Base-by-base conservation (phyloP, 768 basidiomycete species). In the Kwoniella dejecticola region DNA sequence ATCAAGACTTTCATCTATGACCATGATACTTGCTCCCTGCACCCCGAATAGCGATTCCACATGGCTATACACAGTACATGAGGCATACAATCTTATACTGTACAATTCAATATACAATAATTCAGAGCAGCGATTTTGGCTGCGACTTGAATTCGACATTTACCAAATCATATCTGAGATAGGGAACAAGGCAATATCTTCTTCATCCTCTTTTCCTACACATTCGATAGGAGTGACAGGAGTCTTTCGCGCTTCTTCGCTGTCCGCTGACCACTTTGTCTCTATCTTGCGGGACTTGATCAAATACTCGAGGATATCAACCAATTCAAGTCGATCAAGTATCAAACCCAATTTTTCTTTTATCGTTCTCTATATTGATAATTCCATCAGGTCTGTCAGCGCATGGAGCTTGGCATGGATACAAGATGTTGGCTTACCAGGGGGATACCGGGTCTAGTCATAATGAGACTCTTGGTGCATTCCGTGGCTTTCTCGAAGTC, bases 351-450 rank as follows among this genome's bases (percentile, higher is more conserved):
- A 21, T 15, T 26, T 57, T 1, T 47, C 21, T 30, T 71, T 66
- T 11, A 78, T 41, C 10, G 26, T 40, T 19, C n/a, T 27, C 73
- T 72, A 52, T 26, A 36, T 7, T 15, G 15, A 36, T 7, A 36
- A 36, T n/a, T n/a, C n/a, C n/a, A n/a, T 36, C 33, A 36, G 33
- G 15, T 15, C 15, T 36, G 31, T 21, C 33, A 38, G 53, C 40
- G 21, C 15, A 55, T 7, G 21, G 2, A 21, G 1, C 24, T 12
- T 17, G n/a, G n/a, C n/a, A n/a, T n/a, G n/a, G n/a, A n/a, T n/a
- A n/a, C n/a, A n/a, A n/a, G n/a, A n/a, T n/a, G n/a, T n/a, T n/a
- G 11, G 63, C 72, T 66, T 50, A 75, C 75, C 64, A 74, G 62
- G n/a, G 38, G 65, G 17, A 71, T 67, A n/a, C 75, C 75, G 1